phyloP scores from a whole-genome alignment of 2,329 filamentous ascomycete species.

The Calonectria hongkongensis region DNA sequence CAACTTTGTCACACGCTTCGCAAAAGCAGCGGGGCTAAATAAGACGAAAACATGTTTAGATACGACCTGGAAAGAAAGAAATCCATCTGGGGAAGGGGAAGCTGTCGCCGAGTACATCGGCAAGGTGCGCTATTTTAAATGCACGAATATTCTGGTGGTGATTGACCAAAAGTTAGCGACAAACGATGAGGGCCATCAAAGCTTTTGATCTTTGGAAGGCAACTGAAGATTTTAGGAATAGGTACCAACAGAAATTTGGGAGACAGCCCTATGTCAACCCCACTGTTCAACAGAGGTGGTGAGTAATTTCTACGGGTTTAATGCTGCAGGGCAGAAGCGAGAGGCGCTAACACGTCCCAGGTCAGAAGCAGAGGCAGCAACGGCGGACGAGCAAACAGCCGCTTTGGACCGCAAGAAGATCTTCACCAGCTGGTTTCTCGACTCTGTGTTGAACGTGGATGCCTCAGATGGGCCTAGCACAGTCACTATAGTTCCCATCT shows the following conservation, averaged over 20 bases:
- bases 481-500: slow-evolving; percentile 7
- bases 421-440: slow-evolving; percentile 6
- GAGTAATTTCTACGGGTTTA: neutral
- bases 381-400: neutral
- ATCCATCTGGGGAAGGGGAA: neutral
- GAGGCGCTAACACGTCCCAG: neutral
- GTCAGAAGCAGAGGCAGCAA: neutral
- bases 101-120: neutral
- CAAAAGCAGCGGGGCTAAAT: neutral
- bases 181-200: slow-evolving; percentile 3
- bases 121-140: neutral
- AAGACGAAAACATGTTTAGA: neutral
- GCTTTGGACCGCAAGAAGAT: neutral
- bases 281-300: slow-evolving; percentile 15
- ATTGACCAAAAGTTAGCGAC: neutral
- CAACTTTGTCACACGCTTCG: neutral
- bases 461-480: neutral
- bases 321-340: neutral
- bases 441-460: neutral
- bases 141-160: neutral
- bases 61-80: neutral
- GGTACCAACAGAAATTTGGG: neutral
- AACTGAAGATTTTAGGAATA: slow-evolving; percentile 1
- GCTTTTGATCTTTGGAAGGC: slow-evolving; percentile 1
- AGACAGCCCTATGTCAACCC: slow-evolving; percentile 13